Conservation (phyloP, 768 basidiomycete species). For the Mycena venus region DNA sequence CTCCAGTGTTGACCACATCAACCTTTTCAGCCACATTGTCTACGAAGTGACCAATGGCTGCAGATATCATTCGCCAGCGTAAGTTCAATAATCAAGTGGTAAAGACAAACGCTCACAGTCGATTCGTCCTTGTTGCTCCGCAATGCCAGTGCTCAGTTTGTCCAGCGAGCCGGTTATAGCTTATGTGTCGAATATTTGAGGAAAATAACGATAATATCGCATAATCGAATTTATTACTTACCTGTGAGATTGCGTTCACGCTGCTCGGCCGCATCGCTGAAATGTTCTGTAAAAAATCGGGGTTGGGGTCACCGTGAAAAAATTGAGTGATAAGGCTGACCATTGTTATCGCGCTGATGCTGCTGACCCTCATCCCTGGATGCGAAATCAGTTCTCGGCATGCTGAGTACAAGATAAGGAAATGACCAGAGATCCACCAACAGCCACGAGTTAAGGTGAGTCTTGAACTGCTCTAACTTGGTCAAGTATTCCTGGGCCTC, state of each 20-base stretch:
- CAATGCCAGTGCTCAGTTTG: background rate
- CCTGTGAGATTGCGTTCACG: background rate
- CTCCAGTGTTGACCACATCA: background rate
- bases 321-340: no score
- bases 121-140: background rate
- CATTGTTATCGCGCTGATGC: no score
- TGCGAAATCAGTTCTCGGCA: no score
- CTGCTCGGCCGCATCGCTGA: background rate
- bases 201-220: background rate
- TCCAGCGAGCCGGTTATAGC: background rate
- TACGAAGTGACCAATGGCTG: background rate
- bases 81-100: background rate
- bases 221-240: background rate
- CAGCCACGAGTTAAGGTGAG: no score
- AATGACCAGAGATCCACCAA: no score
- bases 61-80: background rate
- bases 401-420: no score
- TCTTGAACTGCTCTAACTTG: no score
- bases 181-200: background rate
- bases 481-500: no score
- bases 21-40: background rate
- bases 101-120: background rate
- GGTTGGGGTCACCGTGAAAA: background rate
- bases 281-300: background rate
- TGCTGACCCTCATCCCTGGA: no score